Base-by-base conservation (phyloP, 768 basidiomycete genomes). In the Chalciporus sphaerocephalus region DNA sequence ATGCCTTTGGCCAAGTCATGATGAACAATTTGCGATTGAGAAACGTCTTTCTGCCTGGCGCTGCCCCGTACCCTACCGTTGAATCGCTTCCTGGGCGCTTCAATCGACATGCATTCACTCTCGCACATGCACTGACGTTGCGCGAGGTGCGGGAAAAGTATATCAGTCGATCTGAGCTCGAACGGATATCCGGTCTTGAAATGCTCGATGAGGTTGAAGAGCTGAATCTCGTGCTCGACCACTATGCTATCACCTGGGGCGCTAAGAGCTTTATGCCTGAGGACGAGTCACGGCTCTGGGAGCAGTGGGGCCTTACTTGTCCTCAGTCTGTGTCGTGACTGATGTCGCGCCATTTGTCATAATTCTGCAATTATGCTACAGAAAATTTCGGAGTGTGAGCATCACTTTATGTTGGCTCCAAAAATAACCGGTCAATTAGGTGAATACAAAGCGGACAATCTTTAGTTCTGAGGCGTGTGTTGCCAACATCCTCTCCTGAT, bases 171-270 rank as follows among this genome's bases (percentile, higher is more conserved):
- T 57, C 66, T 12, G 89, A 91, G 53, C 69, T 78, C 10, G 72
- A 75, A 42, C 72, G 85, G 56, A 85, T 94, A 57, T 76, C 87
- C 0, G 71, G 68, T 45, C 73, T 96, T 13, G 95, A 98, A 61
- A 75, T 89, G 65, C 75, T 99, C 5, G 95, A 98, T 59, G 94
- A 99, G 65, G 73, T 92, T 8, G 95, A 99, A 64, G 95, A 98
- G 66, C 74, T 99, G 16, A 87, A 93, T 46, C 76, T 99, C 5
- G 87, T 98, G 1, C 69, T 96, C 23, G 74, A 75, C 2, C 94
- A 98, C 60, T 98, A 98, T 64, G 90, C 85, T 12, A 78, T 97
- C 43, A 82, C 85, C 0, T 97, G 92, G 92, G 48, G 48, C 33
- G 32, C 42, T 10, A 63, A 48, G 39, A 34, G 18, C 16, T 35